Evolutionary conservation across 1,284 basidiomycete species (phyloP), one percentile per base, ranked within the genome.

Genomic region (Irpex sp.): DNA sequence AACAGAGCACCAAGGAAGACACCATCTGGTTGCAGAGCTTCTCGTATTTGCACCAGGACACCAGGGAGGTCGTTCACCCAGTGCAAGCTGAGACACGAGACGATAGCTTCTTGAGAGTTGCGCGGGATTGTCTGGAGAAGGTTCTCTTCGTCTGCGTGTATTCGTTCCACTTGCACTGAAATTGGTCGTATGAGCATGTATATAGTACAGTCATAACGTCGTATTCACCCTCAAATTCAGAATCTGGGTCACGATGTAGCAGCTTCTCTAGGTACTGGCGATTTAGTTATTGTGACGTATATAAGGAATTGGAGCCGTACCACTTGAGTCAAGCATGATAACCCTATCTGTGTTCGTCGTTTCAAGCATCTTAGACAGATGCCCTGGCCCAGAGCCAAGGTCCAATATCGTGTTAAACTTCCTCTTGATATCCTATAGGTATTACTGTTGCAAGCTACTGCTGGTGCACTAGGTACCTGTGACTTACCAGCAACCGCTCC

Each of bases 11-110:
- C 96, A 13, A 99, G 82, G 72, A 99, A 98, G 36, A 98, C 87
- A 0, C 97, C 97, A 73, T 99, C 97, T 0, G 96, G 94, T 71
- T 89, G 84, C 13, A 99, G 79, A 2, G 91, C 86, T 75, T 95
- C 88, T 69, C 86, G 87, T 64, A 98, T 93, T 74, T 99, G 97
- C 9, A 96, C 85, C 31, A 99, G 83, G 0, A 89, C 82, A n/a
- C 95, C 94, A 64, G 96, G 97, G 11, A 99, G 84, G 77, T 99
- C 97, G 71, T 99, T 99, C 7, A 98, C 89, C 97, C 97, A 99
- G 71, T 99, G 97, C 60, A 99, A 81, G 63, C 90, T 92, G 2
- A 97, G 83, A 71, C 93, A 95, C 13, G 94, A 96, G 37, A 98
- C 89, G 55, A 99, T 87, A 48, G 94, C 94, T 73, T 99, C 97